Base-by-base conservation (phyloP, 306 rosid species). In the Cicer arietinum region DNA sequence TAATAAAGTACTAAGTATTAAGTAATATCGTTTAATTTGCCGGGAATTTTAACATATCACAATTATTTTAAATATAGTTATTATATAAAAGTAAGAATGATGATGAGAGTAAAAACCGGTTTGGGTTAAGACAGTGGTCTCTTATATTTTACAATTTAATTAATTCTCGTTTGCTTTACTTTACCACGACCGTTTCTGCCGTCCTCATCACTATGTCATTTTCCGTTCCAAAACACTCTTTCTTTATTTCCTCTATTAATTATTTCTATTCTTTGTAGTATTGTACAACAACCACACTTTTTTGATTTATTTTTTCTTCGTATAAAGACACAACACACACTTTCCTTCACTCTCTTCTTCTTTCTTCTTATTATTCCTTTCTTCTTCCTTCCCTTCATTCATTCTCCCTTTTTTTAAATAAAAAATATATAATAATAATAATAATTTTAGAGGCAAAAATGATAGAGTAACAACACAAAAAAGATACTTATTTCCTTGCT, bases 181-280 rank as follows among this genome's bases (percentile, higher is more conserved):
- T 83, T 75, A 73, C 80, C 68, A 41, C 63, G 65, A 81, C 84
- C 75, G 73, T 40, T 37, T 68, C 66, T 81, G 74, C 52, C 80
- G 80, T 88, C 86, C 84, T 67, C 84, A 82, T 88, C 90, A 69
- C 85, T 66, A 77, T 79, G 39, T 79, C 84, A 79, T 68, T 80
- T 84, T 77, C 66, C 75, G 40, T 73, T 69, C 74, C 67, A 41
- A 10, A 13, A 47, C 12, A 10, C 40, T 25, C 18, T 60, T 35
- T 12, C 35, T 1, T 68, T 58, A 30, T 30, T 16, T 77, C 22
- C 17, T 66, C 63, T 48, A 43, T 48, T 48, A 48, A 48, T 45
- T 45, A 45, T 45, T 45, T 45, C 11, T 45, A 45, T 5, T 45
- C 13, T 45, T 45, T 45, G 50, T 45, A 30, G 3, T 50, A 11